Evolutionary conservation across 495 filamentous ascomycete genomes (phyloP), one percentile per base, ranked within the genome.

Genomic region (Penicillium taxi): DNA sequence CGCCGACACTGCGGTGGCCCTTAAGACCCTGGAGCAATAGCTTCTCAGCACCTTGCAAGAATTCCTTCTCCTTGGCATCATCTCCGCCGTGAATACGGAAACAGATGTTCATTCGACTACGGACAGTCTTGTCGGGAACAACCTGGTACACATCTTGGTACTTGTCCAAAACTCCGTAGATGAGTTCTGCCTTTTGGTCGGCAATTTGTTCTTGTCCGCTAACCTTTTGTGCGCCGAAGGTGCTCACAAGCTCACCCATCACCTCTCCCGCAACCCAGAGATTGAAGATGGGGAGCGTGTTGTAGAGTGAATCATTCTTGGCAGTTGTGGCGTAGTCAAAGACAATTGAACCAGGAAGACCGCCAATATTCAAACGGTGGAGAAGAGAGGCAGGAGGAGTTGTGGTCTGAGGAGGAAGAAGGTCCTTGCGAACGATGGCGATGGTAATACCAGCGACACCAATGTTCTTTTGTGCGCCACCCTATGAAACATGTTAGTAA

Each of bases 231-330:
- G 77, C 60, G 9, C 73, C 63, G 53, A 74, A 81, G 0, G 64
- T 69, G 6, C 53, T 19, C 16, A 90, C 65, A 3, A 88, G 66
- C 32, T 72, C 70, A 26, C 74, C 70, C 66, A 96, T 81, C 19
- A 96, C 88, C 49, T 84, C 74, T 18, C 85, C 83, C 14, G 86
- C 85, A 37, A 96, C 76, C 71, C 78, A 96, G 33, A 96, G 76
- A 66, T 85, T 85, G 60, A 96, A 94, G 49, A 96, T 95, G 42
- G 84, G 85, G 17, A 96, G 70, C 2, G 90, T 96, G 66, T 95
- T 96, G 66, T 95, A 94, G 35, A 96, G 69, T 44, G 79, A 86
- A 66, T 87, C 87, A 61, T 88, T 87, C 69, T 88, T 88, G 13
- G 84, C 81, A 24, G 84, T 76, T 0, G 73, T 82, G 30, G 82